Evolutionary conservation across 2,329 filamentous ascomycete genomes (phyloP).

Genomic region (Coniochaeta prunicola): DNA sequence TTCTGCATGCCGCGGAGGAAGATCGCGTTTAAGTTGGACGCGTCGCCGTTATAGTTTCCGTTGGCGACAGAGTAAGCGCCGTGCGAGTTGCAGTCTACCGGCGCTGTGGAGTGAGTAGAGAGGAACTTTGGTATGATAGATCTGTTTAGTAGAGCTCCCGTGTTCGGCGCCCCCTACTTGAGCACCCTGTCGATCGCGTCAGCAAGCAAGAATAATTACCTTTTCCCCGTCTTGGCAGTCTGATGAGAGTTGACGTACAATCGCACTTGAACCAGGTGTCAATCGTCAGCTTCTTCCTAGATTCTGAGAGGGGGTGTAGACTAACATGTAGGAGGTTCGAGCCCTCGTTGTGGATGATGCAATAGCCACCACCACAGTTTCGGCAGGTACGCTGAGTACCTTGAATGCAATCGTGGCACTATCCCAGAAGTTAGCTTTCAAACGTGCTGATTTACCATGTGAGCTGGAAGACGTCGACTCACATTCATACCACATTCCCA

Average conservation of each 20-base stretch:
- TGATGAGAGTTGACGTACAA: conserved; percentile 25
- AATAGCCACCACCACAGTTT: conserved; percentile 73
- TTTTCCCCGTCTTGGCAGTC: background rate
- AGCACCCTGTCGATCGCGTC: conserved; percentile 25
- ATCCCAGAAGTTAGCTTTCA: background rate
- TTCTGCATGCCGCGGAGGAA: conserved; percentile 33
- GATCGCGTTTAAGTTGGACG: conserved; percentile 29
- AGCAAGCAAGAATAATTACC: background rate
- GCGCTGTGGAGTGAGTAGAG: no score
- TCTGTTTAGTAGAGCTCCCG: conserved; percentile 12
- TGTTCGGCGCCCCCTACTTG: conserved; percentile 21
- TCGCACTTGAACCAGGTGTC: conserved; percentile 30
- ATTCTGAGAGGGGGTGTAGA: conserved; percentile 6
- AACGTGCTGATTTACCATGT: background rate
- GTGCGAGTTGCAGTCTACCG: background rate
- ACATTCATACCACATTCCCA: conserved; percentile 83
- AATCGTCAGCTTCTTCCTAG: background rate
- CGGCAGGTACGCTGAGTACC: conserved; percentile 64
- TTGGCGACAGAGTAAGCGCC: conserved; percentile 28
- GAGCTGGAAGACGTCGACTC: conserved; percentile 22
- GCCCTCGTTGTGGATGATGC: conserved; percentile 74
- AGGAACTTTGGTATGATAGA: background rate
- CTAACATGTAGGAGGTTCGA: conserved; percentile 57
- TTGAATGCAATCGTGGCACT: conserved; percentile 72
- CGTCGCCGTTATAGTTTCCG: conserved; percentile 32